These are phyloP conservation scores for Tricholomella constricta DNA, from an alignment of 768 basidiomycete species.

Conservation along the genomic window DNA sequence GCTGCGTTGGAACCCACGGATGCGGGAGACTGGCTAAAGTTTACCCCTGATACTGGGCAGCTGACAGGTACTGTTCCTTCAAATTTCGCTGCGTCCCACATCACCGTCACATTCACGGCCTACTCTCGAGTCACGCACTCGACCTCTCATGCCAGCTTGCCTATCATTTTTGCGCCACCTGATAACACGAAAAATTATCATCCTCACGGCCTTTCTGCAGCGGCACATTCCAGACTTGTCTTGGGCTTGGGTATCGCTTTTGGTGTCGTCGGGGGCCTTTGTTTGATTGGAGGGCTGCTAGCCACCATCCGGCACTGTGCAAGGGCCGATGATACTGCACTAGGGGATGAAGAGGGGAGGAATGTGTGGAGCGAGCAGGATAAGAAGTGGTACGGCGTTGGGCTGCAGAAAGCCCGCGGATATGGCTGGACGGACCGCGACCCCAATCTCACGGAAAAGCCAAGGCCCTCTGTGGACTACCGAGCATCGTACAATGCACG, in stretches of 20 bases:
- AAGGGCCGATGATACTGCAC: constrained; percentile 59
- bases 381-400: constrained; percentile 67
- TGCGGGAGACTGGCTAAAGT: constrained; percentile 52
- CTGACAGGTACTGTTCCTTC: constrained; percentile 60
- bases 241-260: constrained; percentile 65
- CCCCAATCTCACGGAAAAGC: constrained; percentile 16
- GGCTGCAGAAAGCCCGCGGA: constrained; percentile 28
- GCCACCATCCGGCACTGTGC: constrained; percentile 58
- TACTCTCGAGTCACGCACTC: constrained; percentile 68
- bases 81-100: constrained; percentile 40
- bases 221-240: constrained; percentile 50
- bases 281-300: constrained; percentile 54
- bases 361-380: constrained; percentile 65
- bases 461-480: constrained; percentile 9
- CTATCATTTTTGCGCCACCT: constrained; percentile 46
- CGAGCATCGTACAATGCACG: constrained; percentile 18
- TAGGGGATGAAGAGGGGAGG: constrained; percentile 60
- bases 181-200: constrained; percentile 41
- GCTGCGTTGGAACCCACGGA: constrained; percentile 55
- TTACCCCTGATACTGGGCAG: constrained; percentile 44
- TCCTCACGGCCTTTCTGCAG: constrained; percentile 38
- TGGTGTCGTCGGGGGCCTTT: constrained; percentile 60
- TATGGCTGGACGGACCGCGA: constrained; percentile 20
- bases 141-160: constrained; percentile 65
- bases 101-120: constrained; percentile 64